Evolutionary conservation across 371 early-diverging fungal genomes (phyloP), one percentile per base, ranked within the genome.

Genomic region (Rhizomucor pusillus): DNA sequence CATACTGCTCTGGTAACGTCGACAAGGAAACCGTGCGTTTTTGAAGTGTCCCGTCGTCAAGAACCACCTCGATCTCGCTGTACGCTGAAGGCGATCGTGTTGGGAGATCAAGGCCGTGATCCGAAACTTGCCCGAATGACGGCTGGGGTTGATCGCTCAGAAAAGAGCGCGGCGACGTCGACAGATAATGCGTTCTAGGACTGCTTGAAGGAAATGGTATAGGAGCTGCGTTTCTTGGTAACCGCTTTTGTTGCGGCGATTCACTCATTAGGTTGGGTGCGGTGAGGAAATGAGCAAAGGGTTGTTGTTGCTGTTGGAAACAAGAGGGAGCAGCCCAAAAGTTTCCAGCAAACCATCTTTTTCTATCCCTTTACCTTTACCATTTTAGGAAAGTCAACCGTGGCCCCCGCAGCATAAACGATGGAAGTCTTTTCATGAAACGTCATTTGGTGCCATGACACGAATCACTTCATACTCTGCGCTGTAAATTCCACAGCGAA

Each of bases 31-130:
- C 62, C n/a, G 59, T 55, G 14, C 69, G 52, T 36, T 54, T 47
- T 29, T 64, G 56, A 36, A 60, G 29, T 18, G 62, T 62, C 4
- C 69, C 69, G 45, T 69, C 69, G 35, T 69, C 69, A 11, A 64
- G 43, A 3, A 69, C 59, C 12, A 69, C 69, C 22, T 69, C 62
- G 24, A 62, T 59, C 46, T 64, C 64, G 33, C 64, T 64, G 12
- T 18, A 29, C 11, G 34, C 18, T 16, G 63, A 63, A 9, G 59
- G 52, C 6, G 52, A 51, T 29, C 48, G 48, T 5, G 48, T 34
- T 11, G 51, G 50, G 20, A 46, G 47, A 46, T 40, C 39, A 47
- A 14, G 16, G n/a, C 20, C 35, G 7, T 36, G 39, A 23, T 50
- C 43, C 19, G 49, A 29, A 1, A 37, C 25, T 23, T 48, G 56